Base-by-base conservation (phyloP, 441 rosid genomes). In the Francoa sonchifolia region DNA sequence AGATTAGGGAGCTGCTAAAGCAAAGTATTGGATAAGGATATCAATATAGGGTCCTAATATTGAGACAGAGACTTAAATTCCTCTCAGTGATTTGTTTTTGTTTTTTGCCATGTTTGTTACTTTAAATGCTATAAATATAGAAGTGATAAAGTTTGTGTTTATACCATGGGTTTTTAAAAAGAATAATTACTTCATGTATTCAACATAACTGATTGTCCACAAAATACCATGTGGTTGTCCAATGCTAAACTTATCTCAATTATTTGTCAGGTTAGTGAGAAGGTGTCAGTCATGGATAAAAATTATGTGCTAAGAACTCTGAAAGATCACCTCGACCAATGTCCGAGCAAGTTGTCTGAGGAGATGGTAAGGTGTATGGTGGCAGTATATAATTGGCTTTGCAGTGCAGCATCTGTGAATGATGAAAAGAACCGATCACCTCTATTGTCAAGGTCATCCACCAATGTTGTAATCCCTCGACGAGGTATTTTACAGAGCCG, bases 351-450 rank as follows among this genome's bases (percentile, higher is more conserved):
- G 63, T 66, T 87, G 55, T 87, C 94, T 5, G 93, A 82, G 61
- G 93, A 87, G 52, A 77, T 87, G 94, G 84, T 83, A 36, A 67
- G 73, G 59, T 76, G 75, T 48, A 87, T 87, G 89, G 86, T 80
- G 46, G 67, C 79, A 30, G 82, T 80, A 20, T 83, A 77, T 55
- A 77, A 76, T 57, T 74, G 97, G 78, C 82, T 87, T 8, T 58
- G 72, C 8, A 63, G 69, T 32, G 40, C 74, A 41, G 44, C 70
- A 28, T 73, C 81, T 42, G 29, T 29, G 8, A 55, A 59, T 42
- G 38, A 69, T 28, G 68, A 53, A 12, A 75, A 67, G 58, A 59
- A 43, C 10, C 61, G 50, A 15, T 67, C 87, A 35, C 80, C 76
- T 32, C 36, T 65, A 11, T 34, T 72, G 50, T 77, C 83, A n/a